A percentile compares a stretch with the other conserved stretches of the same genome.
Evolutionary conservation across 805 yeast species (phyloP).

Genomic region (Hanseniaspora vineae): DNA sequence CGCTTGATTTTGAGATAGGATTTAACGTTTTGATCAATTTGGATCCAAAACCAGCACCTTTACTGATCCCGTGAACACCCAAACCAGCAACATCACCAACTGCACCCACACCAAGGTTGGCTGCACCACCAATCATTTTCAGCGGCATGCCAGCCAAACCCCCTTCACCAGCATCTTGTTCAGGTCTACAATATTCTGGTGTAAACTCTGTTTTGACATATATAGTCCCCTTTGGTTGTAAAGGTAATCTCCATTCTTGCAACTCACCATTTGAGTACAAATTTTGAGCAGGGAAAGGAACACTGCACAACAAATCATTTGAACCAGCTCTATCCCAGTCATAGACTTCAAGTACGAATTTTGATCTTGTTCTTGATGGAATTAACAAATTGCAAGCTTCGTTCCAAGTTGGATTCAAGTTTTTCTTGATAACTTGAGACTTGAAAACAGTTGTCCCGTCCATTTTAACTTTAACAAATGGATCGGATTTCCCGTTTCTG

Average conservation of each 20-base stretch:
- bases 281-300: slow-evolving; percentile 34
- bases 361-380: slow-evolving; percentile 46
- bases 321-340: slow-evolving; percentile 77
- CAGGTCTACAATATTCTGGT: slow-evolving; percentile 61
- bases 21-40: no score
- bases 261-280: slow-evolving; percentile 32
- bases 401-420: slow-evolving; percentile 67
- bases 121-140: slow-evolving; percentile 33
- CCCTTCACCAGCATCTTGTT: slow-evolving; percentile 28
- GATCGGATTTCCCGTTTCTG: slow-evolving; percentile 68
- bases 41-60: slow-evolving; percentile 27
- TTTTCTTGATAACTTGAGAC: slow-evolving; percentile 51
- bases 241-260: slow-evolving; percentile 33
- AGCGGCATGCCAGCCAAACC: slow-evolving; percentile 34
- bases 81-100: slow-evolving; percentile 32
- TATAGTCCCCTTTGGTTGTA: slow-evolving; percentile 58
- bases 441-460: slow-evolving; percentile 43
- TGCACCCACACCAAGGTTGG: slow-evolving; percentile 28
- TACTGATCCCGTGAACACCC: slow-evolving; percentile 30
- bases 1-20: no score
- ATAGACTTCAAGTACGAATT: slow-evolving; percentile 35
- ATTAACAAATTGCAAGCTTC: slow-evolving; percentile 48
- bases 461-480: slow-evolving; percentile 39
- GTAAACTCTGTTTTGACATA: slow-evolving; percentile 39
- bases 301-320: slow-evolving; percentile 46